Evolutionary conservation across 352 stramenopile species (phyloP).

Genomic region (Phytophthora sp.): DNA sequence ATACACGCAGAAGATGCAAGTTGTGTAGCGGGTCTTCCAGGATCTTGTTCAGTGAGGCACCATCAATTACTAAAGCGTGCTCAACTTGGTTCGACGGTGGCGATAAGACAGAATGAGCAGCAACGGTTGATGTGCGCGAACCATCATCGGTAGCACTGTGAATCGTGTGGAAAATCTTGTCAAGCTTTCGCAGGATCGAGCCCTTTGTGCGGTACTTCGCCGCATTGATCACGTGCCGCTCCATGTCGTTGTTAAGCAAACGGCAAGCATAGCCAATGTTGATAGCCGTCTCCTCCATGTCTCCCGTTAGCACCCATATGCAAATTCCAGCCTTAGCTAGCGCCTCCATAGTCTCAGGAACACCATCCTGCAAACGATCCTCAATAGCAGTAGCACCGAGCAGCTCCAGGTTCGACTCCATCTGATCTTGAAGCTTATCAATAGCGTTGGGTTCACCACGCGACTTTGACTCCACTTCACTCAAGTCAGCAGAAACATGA

Average conservation of each 20-base stretch:
- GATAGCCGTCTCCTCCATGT: constrained; percentile 92
- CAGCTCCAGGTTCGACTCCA: constrained; percentile 81
- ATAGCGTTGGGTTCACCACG: constrained; percentile 69
- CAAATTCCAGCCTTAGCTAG: constrained; percentile 79
- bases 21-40: constrained; percentile 77
- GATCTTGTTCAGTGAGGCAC: constrained; percentile 88
- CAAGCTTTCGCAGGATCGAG: constrained; percentile 67
- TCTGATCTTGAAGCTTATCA: constrained; percentile 70
- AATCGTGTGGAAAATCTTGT: constrained; percentile 83
- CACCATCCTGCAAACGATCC: constrained; percentile 83
- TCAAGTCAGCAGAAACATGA: constrained; percentile 57
- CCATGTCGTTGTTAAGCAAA: constrained; percentile 94
- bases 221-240: constrained; percentile 85
- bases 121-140: constrained; percentile 25
- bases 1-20: constrained; percentile 81
- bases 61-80: constrained; percentile 95
- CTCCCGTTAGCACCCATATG: constrained; percentile 89
- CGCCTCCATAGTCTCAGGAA: constrained; percentile 82
- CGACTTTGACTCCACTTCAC: constrained; percentile 75
- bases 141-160: constrained; percentile 39
- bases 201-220: constrained; percentile 72
- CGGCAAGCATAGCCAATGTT: constrained; percentile 90
- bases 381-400: constrained; percentile 88
- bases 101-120: constrained; percentile 37
- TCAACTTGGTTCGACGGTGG: constrained; percentile 44